Evolutionary conservation across 2,329 filamentous ascomycete species (phyloP).

Genomic region (Cyanodermella asteris): DNA sequence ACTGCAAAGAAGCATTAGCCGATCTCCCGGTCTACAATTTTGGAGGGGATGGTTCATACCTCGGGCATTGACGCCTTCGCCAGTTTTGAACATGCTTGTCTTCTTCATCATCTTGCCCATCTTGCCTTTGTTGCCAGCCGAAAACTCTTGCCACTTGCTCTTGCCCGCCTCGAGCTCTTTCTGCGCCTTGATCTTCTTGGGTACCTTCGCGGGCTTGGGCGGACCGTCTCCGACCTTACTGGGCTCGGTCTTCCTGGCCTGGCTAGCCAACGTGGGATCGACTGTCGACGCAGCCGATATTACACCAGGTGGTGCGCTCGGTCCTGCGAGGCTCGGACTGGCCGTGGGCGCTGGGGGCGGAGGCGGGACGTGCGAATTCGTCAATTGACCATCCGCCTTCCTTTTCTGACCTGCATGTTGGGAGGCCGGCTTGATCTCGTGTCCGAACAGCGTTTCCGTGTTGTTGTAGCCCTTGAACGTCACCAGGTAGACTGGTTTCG

Average conservation of each 20-base stretch:
- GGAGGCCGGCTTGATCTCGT: slow-evolving; percentile 62
- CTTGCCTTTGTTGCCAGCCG: slow-evolving; percentile 48
- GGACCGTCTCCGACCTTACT: slow-evolving; percentile 40
- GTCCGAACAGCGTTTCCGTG: slow-evolving; percentile 58
- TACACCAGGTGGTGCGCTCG: slow-evolving; percentile 28
- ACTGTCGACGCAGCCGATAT: slow-evolving; percentile 46
- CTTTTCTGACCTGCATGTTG: slow-evolving; percentile 54
- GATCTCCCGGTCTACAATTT: not conserved
- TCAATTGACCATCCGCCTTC: slow-evolving; percentile 71
- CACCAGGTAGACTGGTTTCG: slow-evolving; percentile 78
- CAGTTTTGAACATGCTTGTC: slow-evolving; percentile 92
- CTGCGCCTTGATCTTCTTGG: slow-evolving; percentile 64
- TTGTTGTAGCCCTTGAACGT: slow-evolving; percentile 77
- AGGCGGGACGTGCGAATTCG: too few relatives aligned
- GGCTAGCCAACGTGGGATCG: slow-evolving; percentile 40
- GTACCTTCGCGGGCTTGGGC: slow-evolving; percentile 41
- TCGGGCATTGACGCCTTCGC: slow-evolving; percentile 65
- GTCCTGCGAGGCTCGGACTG: too few relatives aligned
- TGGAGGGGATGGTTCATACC: slow-evolving; percentile 31
- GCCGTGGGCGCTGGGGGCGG: slow-evolving; percentile 21
- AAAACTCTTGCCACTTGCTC: slow-evolving; percentile 82
- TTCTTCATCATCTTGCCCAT: slow-evolving; percentile 52
- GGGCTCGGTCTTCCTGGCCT: slow-evolving; percentile 41
- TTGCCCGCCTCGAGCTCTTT: slow-evolving; percentile 82
- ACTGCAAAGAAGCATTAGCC: slow-evolving; percentile 34